Conservation (phyloP, 1,139 yeast genomes). For the Taphrina communis region DNA sequence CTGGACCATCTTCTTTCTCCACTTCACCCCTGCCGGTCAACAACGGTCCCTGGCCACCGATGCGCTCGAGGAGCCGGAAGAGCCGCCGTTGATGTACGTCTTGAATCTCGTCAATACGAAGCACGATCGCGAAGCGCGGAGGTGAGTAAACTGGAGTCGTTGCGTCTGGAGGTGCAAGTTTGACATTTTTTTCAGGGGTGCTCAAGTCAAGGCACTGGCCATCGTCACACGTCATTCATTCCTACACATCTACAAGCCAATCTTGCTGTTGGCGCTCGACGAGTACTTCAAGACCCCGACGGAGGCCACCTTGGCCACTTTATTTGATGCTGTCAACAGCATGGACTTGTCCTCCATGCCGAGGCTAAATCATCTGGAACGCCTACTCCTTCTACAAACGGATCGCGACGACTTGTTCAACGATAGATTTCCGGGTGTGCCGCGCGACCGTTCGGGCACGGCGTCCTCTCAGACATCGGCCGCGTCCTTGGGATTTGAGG, state of each 20-base stretch:
- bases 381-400: slow-evolving; percentile 50
- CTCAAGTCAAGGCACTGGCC: slow-evolving; percentile 63
- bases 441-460: slow-evolving; percentile 16
- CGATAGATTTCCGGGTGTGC: slow-evolving; percentile 49
- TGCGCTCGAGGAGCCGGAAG: slow-evolving; percentile 46
- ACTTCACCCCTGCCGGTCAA: slow-evolving; percentile 32
- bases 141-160: slow-evolving; percentile 46
- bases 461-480: slow-evolving; percentile 24
- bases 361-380: slow-evolving; percentile 49
- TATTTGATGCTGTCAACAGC: slow-evolving; percentile 55
- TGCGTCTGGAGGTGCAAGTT: too few relatives aligned
- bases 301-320: slow-evolving; percentile 49
- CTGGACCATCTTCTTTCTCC: slow-evolving; percentile 62
- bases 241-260: slow-evolving; percentile 65
- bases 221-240: slow-evolving; percentile 60
- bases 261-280: slow-evolving; percentile 63
- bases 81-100: slow-evolving; percentile 59
- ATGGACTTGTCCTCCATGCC: slow-evolving; percentile 52
- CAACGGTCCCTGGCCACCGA: slow-evolving; percentile 47
- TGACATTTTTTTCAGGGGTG: slow-evolving; percentile 54
- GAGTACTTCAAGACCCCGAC: slow-evolving; percentile 51
- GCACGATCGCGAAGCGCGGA: slow-evolving; percentile 54
- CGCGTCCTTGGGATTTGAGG: slow-evolving; percentile 16
- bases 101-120: slow-evolving; percentile 65
- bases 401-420: slow-evolving; percentile 50